A percentile compares a stretch with the other conserved stretches of the same genome.
Evolutionary conservation across 2,329 filamentous ascomycete species (phyloP).

Genomic region (Orbilia blumenaviensis): DNA sequence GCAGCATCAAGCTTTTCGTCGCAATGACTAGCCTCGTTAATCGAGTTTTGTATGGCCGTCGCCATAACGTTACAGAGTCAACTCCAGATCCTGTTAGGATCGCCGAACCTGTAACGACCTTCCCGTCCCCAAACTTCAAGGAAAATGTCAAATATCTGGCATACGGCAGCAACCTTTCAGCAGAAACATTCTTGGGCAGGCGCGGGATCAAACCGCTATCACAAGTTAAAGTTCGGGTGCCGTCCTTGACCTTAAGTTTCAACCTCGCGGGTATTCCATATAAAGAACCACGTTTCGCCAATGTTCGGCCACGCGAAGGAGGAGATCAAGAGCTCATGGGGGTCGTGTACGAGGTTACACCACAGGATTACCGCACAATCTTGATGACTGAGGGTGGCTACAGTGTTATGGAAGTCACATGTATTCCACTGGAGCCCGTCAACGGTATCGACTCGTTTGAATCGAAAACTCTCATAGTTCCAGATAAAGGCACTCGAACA

Average conservation of each 20-base stretch:
- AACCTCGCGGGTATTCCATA: slow-evolving; percentile 88
- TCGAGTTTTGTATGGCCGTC: slow-evolving; percentile 32
- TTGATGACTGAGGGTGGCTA: slow-evolving; percentile 94
- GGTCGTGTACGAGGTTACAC: slow-evolving; percentile 93
- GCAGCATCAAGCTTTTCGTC: not conserved
- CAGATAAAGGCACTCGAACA: slow-evolving; percentile 66
- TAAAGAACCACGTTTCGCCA: slow-evolving; percentile 89
- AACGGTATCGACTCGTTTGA: slow-evolving; percentile 67
- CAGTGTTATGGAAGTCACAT: slow-evolving; percentile 69
- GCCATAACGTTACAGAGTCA: slow-evolving; percentile 26
- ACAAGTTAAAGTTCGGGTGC: slow-evolving; percentile 81
- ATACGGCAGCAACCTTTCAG: slow-evolving; percentile 88
- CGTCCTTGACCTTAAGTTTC: slow-evolving; percentile 80
- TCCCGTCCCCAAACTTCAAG: slow-evolving; percentile 48
- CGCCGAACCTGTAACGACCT: slow-evolving; percentile 28
- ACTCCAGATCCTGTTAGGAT: slow-evolving; percentile 26
- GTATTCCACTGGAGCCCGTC: slow-evolving; percentile 67
- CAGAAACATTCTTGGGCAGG: slow-evolving; percentile 76
- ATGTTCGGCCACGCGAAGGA: slow-evolving; percentile 71
- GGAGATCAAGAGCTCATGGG: slow-evolving; percentile 80
- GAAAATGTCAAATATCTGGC: slow-evolving; percentile 79
- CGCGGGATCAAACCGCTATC: slow-evolving; percentile 84
- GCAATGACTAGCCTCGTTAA: slow-evolving; percentile 27
- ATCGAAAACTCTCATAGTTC: slow-evolving; percentile 84
- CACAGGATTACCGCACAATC: slow-evolving; percentile 81